Conservation (phyloP, 1,139 yeast genomes). For the Pneumocystis wakefieldiae region DNA sequence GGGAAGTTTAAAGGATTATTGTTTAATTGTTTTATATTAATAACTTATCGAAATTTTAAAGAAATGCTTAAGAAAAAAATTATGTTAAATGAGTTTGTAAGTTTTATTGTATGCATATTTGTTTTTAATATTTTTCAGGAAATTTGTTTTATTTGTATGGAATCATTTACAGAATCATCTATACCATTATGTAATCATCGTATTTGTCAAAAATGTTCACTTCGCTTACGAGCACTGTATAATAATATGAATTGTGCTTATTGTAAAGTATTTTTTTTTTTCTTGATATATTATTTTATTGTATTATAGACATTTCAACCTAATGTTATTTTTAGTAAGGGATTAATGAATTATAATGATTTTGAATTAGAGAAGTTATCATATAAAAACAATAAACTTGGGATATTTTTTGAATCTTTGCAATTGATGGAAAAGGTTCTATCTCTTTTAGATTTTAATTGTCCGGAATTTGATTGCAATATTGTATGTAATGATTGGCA, state of each 20-base stretch:
- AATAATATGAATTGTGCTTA: constrained; percentile 61
- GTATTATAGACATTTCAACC: constrained; percentile 37
- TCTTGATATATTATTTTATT: background rate
- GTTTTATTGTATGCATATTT: background rate
- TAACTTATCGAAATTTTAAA: background rate
- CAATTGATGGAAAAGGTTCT: constrained; percentile 31
- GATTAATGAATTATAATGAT: constrained; percentile 31
- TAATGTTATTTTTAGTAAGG: constrained; percentile 42
- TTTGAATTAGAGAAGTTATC: constrained; percentile 26
- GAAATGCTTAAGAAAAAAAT: background rate
- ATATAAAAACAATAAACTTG: constrained; percentile 20
- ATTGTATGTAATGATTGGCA: constrained; percentile 36
- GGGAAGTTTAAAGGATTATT: background rate
- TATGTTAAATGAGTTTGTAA: background rate
- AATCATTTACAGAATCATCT: constrained; percentile 45
- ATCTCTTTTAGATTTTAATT: constrained; percentile 39
- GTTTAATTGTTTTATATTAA: background rate
- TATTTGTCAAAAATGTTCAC: constrained; percentile 69
- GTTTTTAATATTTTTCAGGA: constrained; percentile 19
- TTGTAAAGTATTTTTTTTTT: constrained; percentile 31
- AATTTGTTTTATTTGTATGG: constrained; percentile 75
- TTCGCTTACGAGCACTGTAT: constrained; percentile 71
- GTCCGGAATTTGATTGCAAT: constrained; percentile 38
- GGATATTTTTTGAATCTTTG: constrained; percentile 23
- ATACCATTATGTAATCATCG: constrained; percentile 72